Evolutionary conservation across 352 stramenopile genomes (phyloP), one percentile per base, ranked within the genome.

Genomic region (Pythium plurisporium): DNA sequence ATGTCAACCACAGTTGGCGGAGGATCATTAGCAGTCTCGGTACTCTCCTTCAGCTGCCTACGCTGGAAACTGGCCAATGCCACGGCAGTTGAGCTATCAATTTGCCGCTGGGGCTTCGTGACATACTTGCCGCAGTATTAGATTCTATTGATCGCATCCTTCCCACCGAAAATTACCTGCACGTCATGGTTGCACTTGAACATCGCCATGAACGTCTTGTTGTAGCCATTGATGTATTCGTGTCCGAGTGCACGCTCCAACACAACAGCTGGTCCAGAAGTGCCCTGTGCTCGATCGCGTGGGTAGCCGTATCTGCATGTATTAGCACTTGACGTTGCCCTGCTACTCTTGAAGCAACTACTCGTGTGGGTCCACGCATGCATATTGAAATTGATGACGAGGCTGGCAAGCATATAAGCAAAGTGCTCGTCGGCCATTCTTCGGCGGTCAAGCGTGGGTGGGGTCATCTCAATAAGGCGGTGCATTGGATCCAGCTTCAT

Each of bases 51-150:
- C 6, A 12, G 3, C 36, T 56, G 33, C 17, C 50, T 17, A 15
- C 59, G 49, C 44, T 65, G 50, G 6, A 61, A 56, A 25, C 50
- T 65, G 0, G 59, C 59, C 8, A 65, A 20, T 2, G 50, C 50
- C 4, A 60, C 59, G 10, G 59, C 59, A 14, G 50, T 50, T 12
- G 27, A 38, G 15, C 51, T 33, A 26, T 60, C 59, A 20, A 65
- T 56, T 3, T 44, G 36, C 4, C 43, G 38, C 23, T 65, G 59
- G 2, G 59, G 12, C 30, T 65, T 65, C 11, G 43, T 65, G 9
- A 65, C 59, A 25, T 65, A 65, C 33, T 65, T 65, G 43, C 49
- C 56, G 44, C 50, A 65, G 23, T 65, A 65, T 26, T 65, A 60
- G 7, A 65, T 65, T 8, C 44, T 9, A 31, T 62, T 49, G 5